A percentile compares a stretch with the other conserved stretches of the same genome.
Evolutionary conservation across 331 rosid genomes (phyloP).

Genomic region (Malus hybrid): DNA sequence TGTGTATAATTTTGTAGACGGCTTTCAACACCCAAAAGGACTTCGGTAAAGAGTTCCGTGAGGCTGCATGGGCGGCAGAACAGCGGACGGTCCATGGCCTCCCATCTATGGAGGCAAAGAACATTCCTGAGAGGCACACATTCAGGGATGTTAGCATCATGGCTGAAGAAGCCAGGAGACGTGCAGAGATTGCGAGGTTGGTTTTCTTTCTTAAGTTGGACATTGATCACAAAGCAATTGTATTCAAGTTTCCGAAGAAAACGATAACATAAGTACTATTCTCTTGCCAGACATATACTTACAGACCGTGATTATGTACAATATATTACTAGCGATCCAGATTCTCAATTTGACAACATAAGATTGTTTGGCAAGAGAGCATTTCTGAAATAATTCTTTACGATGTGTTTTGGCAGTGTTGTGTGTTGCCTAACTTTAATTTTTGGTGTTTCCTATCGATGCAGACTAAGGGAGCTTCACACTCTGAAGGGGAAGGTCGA

Average conservation of each 20-base stretch:
- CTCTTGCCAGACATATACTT: not conserved
- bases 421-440: no score
- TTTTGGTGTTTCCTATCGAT: not conserved
- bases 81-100: conserved; percentile 63
- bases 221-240: not conserved
- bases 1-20: conserved; percentile 29
- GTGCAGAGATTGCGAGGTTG: conserved; percentile 67
- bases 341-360: not conserved
- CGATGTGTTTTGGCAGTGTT: not conserved
- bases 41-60: conserved; percentile 56
- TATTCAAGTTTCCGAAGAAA: not conserved
- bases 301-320: not conserved
- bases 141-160: conserved; percentile 47
- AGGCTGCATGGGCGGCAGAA: conserved; percentile 67
- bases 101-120: conserved; percentile 27
- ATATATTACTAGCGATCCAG: not conserved
- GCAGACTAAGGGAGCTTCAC: conserved; percentile 71
- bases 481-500: conserved; percentile 61
- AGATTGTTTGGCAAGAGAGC: not conserved
- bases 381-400: no score
- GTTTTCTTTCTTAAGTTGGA: not conserved
- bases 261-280: not conserved
- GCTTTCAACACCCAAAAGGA: conserved; percentile 53
- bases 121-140: conserved; percentile 29
- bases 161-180: conserved; percentile 61